phyloP scores from a whole-genome alignment of 2,329 filamentous ascomycete species.

The Laburnicola sp. region DNA sequence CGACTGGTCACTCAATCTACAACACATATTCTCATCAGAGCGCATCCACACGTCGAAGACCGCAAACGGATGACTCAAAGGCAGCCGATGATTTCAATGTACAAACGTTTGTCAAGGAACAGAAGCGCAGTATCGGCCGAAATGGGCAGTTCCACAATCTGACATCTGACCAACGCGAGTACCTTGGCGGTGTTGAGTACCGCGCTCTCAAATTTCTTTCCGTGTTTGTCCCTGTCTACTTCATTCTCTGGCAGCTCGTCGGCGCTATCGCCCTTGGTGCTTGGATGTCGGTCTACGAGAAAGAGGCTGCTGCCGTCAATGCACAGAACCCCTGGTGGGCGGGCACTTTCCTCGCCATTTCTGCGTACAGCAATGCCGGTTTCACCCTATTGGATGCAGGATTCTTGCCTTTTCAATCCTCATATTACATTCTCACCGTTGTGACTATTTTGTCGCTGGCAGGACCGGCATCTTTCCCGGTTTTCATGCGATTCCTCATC shows the following conservation, averaged over 20 bases:
- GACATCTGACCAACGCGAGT: conserved; percentile 26
- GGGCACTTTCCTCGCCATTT: conserved; percentile 20
- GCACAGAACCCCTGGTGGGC: conserved; percentile 26
- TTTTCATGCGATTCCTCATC: conserved; percentile 23
- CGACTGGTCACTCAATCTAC: conserved; percentile 28
- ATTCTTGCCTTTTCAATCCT: conserved; percentile 25
- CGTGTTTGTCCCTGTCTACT: conserved; percentile 22
- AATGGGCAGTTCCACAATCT: conserved; percentile 27
- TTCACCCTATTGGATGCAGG: conserved; percentile 26
- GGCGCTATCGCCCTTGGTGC: conserved; percentile 26
- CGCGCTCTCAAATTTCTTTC: conserved; percentile 27
- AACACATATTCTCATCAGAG: conserved; percentile 20
- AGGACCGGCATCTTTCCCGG: conserved; percentile 23
- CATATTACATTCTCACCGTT: conserved; percentile 23
- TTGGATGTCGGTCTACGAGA: conserved; percentile 24
- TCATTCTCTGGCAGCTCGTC: conserved; percentile 25
- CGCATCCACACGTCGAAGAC: conserved; percentile 21
- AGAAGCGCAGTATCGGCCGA: conserved; percentile 26
- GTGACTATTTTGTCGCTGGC: conserved; percentile 25
- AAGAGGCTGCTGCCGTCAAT: conserved; percentile 23
- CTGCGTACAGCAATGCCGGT: conserved; percentile 25
- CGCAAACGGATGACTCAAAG: conserved; percentile 20
- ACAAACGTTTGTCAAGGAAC: conserved; percentile 26
- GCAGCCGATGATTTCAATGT: conserved; percentile 23
- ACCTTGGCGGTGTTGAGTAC: conserved; percentile 27